Base-by-base conservation (phyloP, 768 basidiomycete genomes). In the Holtermanniella nyarrowii region DNA sequence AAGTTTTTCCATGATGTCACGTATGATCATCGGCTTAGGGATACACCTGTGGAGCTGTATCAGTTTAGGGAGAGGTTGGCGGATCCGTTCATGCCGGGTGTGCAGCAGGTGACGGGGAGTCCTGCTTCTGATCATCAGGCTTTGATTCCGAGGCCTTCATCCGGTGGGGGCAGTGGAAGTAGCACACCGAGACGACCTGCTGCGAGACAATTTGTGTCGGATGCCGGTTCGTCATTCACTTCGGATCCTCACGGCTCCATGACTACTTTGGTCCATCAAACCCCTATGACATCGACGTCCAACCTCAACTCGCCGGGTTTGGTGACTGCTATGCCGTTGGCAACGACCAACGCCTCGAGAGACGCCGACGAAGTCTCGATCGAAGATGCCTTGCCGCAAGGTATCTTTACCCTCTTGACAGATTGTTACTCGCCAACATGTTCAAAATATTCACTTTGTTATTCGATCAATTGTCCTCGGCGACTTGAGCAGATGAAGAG, bases 1-100 rank as follows among this genome's bases (percentile, higher is more conserved):
- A 97, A 97, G 74, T 97, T 89, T 74, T 97, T 99, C 69, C 95
- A 99, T 66, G 95, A 97, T 65, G 95, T 99, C 59, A 96, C 95
- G 7, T 99, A 97, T 66, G 93, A 96, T 65, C 95, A 99, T 70
- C 84, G 93, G 13, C 70, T 99, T 52, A 77, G 95, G 46, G 95
- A 97, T 72, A 88, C 82, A 62, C 75, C 82, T 0, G 78, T 78
- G 55, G 95, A 99, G 72, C 73, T 99, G 25, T 99, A 96, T 72
- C 90, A 93, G 67, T 97, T 99, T 72, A 78, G 82, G 57, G 83
- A 86, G 44, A 81, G 83, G 63, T 67, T 95, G 37, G 79, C 83
- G 4, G 88, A 83, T 64, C 87, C 86, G 2, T 90, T 89, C 65
- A 84, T 86, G 52, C 85, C 66, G 49, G 73, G 72, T 42, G 72